Base-by-base conservation (phyloP, 495 filamentous ascomycete species). In the Penicillium tannophilum region DNA sequence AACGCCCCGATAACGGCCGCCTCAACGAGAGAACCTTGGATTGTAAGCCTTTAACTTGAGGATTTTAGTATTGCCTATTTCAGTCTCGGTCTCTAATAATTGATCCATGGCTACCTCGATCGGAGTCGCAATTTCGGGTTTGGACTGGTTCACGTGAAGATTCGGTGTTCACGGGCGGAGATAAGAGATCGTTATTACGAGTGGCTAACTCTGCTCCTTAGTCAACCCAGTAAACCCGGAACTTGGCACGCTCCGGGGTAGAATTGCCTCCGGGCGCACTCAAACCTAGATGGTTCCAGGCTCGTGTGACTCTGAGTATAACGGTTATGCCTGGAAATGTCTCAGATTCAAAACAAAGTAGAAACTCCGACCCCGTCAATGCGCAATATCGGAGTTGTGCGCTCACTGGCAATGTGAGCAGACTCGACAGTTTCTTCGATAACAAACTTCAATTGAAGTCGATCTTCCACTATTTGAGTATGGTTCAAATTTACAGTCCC, bases 1-100 rank as follows among this genome's bases (percentile, higher is more conserved):
- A 56, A 12, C 6, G 1, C 20, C 43, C 54, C 54, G 45, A 56
- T 42, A 48, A 56, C 54, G 44, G 54, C 24, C 35, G 33, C 14
- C n/a, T 31, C 14, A n/a, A 26, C 14, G 24, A 8, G 26, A 31
- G 24, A 48, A 30, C 6, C 46, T 11, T 12, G 33, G 14, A 17
- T 14, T 9, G 0, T 14, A 31, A 3, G 2, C 14, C 17, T 26
- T 5, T 14, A 31, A 30, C 6, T 16, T 31, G 16, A n/a, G 17
- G 31, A 1, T 47, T 47, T 14, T 4, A 46, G 24, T 20, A 9
- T 46, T 20, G 17, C 8, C 10, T 26, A 7, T 12, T 28, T 28
- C 20, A 28, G 23, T 23, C 45, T 19, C 20, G 16, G 6, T 47
- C 9, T 9, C 23, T 20, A 8, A 10, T 3, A 6, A 46, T 28